Evolutionary conservation across 495 filamentous ascomycete species (phyloP).

Genomic region (Hypomontagnella submonticulosa): DNA sequence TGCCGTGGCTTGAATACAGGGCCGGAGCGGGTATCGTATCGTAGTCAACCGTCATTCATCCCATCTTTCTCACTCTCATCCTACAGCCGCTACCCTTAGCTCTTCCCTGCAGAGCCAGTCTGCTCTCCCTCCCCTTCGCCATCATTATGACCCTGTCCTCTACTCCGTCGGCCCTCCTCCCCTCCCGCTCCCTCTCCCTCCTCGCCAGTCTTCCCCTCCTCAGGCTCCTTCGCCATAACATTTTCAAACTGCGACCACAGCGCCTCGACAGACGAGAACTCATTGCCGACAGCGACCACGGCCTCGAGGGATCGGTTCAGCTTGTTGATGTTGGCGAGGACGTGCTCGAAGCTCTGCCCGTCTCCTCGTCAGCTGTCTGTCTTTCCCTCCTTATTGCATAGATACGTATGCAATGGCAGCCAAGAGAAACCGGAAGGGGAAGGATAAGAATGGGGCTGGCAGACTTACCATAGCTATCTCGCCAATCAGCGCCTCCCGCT

Average conservation of each 20-base stretch:
- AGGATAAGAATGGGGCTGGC: slow-evolving; percentile 1
- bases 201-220: slow-evolving; percentile 56
- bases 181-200: slow-evolving; percentile 53
- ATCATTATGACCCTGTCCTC: slow-evolving; percentile 25
- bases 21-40: slow-evolving; percentile 48
- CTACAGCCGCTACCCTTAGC: slow-evolving; percentile 1
- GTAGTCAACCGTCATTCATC: slow-evolving; percentile 21
- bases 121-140: slow-evolving; percentile 31
- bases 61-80: slow-evolving; percentile 1
- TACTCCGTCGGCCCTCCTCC: slow-evolving; percentile 17
- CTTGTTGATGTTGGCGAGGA: slow-evolving; percentile 95
- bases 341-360: slow-evolving; percentile 84
- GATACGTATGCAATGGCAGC: not conserved
- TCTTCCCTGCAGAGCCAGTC: no score
- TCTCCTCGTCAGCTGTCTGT: not conserved
- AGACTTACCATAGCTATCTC: slow-evolving; percentile 79
- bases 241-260: slow-evolving; percentile 97
- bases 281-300: slow-evolving; percentile 94
- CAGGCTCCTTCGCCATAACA: slow-evolving; percentile 85
- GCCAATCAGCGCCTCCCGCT: slow-evolving; percentile 77
- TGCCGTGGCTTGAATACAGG: slow-evolving; percentile 17
- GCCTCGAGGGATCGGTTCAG: slow-evolving; percentile 92
- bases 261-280: slow-evolving; percentile 95
- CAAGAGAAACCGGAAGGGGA: not conserved
- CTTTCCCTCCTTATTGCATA: not conserved